phyloP scores from a whole-genome alignment of 176 grass and related monocot species.

The Musa acuminata region DNA sequence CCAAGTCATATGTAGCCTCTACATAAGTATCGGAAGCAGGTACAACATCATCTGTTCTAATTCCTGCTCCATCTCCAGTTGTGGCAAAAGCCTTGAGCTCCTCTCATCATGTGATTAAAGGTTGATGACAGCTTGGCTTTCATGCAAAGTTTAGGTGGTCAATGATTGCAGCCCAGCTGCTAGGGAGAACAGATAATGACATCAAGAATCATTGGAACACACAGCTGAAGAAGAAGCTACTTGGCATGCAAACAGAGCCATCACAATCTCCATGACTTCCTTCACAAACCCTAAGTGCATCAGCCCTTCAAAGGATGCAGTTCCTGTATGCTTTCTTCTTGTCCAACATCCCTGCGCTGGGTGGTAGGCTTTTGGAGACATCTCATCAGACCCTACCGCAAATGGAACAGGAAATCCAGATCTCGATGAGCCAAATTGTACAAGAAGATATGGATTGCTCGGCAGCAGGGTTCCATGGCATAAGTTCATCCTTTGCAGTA shows the following conservation, averaged over 20 bases:
- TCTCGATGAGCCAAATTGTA: background rate
- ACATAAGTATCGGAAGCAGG: conserved; percentile 97
- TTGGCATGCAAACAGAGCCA: conserved; percentile 47
- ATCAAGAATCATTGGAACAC: conserved; percentile 99
- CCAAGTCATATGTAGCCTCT: conserved; percentile 84
- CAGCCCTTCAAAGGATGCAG: conserved; percentile 76
- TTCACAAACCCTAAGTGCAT: conserved; percentile 49
- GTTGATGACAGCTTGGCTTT: no score
- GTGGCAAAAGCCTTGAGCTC: no score
- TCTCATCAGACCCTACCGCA: background rate
- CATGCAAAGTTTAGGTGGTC: conserved; percentile 53
- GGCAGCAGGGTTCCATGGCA: conserved; percentile 1
- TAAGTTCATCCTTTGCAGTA: no score
- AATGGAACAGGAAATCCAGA: background rate
- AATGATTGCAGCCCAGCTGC: conserved; percentile 93
- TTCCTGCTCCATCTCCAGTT: no score
- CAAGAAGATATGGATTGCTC: background rate
- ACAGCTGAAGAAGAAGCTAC: conserved; percentile 91
- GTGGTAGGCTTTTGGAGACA: background rate
- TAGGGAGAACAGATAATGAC: conserved; percentile 90
- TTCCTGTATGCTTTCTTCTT: conserved; percentile 48
- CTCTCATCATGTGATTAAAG: no score
- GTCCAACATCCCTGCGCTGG: conserved; percentile 5
- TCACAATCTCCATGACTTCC: conserved; percentile 26
- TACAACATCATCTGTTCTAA: conserved; percentile 9